These are phyloP conservation scores for Aphanomyces astaci DNA, from an alignment of 352 stramenopile species.

Conservation along the genomic window DNA sequence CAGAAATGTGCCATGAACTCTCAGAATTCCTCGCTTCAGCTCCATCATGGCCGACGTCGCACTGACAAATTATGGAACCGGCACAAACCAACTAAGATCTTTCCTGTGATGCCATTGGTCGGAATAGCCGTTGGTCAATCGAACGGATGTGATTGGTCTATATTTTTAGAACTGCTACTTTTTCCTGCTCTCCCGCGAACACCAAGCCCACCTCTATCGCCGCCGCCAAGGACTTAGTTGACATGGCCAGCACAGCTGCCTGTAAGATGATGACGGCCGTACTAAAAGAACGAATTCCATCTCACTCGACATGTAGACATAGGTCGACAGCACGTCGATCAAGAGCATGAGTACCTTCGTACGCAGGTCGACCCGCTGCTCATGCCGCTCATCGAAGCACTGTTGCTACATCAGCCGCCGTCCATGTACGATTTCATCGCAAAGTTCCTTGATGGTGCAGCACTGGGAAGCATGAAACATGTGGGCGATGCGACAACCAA, in stretches of 20 bases:
- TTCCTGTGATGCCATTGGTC: not conserved
- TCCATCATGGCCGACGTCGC: not conserved
- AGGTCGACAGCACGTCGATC: slow-evolving; percentile 34
- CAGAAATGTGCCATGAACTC: slow-evolving; percentile 13
- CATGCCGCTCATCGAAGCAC: slow-evolving; percentile 72
- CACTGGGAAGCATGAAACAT: slow-evolving; percentile 32
- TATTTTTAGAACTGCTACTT: not conserved
- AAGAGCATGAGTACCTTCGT: slow-evolving; percentile 74
- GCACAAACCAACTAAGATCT: not conserved
- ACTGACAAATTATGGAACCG: not conserved
- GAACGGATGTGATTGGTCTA: not conserved
- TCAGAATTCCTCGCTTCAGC: slow-evolving; percentile 12
- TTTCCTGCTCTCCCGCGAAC: not conserved
- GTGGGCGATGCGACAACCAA: slow-evolving; percentile 51
- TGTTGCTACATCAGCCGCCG: slow-evolving; percentile 70
- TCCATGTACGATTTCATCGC: slow-evolving; percentile 78
- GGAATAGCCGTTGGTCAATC: not conserved
- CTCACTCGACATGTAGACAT: too few species aligned
- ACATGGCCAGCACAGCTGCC: not conserved
- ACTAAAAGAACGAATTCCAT: too few species aligned
- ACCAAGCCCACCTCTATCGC: not conserved
- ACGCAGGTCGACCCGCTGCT: slow-evolving; percentile 68
- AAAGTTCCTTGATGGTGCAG: slow-evolving; percentile 56
- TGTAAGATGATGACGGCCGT: too few species aligned
- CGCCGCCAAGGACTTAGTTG: not conserved